Percentiles rank a stretch among this genome's conserved stretches.
Evolutionary conservation across 257 asterid genomes (phyloP).

Genomic region (Scutellaria galericulata): DNA sequence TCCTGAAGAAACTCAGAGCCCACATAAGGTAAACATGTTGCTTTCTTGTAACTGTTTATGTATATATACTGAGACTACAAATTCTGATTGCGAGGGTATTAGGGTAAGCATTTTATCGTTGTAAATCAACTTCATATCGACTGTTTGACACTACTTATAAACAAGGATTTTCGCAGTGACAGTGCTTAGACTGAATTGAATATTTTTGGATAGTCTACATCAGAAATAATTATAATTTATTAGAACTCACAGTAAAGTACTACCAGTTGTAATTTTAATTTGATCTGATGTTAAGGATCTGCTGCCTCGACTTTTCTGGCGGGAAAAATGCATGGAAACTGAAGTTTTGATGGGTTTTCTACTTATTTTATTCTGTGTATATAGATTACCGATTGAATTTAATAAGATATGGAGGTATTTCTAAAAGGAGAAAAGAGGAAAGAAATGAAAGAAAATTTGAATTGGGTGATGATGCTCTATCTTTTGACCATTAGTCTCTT

Average conservation of each 20-base stretch:
- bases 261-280: too few species aligned
- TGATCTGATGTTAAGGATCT: background rate
- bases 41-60: background rate
- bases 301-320: background rate
- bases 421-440: background rate
- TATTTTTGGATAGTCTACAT: too few species aligned
- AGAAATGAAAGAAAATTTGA: background rate
- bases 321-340: background rate
- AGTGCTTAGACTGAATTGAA: too few species aligned
- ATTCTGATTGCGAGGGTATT: background rate
- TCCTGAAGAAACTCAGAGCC: slow-evolving; percentile 72
- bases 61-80: too few species aligned
- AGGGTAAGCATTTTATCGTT: background rate
- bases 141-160: too few species aligned
- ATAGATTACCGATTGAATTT: background rate
- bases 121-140: slow-evolving; percentile 6
- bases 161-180: too few species aligned
- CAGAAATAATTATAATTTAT: too few species aligned
- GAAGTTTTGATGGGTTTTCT: background rate
- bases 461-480: background rate
- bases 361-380: background rate
- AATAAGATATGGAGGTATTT: too few species aligned
- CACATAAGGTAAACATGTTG: slow-evolving; percentile 59
- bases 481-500: background rate
- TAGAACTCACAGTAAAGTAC: too few species aligned